Conservation (phyloP, 495 filamentous ascomycete species). For the Hyaloscypha finlandica region DNA sequence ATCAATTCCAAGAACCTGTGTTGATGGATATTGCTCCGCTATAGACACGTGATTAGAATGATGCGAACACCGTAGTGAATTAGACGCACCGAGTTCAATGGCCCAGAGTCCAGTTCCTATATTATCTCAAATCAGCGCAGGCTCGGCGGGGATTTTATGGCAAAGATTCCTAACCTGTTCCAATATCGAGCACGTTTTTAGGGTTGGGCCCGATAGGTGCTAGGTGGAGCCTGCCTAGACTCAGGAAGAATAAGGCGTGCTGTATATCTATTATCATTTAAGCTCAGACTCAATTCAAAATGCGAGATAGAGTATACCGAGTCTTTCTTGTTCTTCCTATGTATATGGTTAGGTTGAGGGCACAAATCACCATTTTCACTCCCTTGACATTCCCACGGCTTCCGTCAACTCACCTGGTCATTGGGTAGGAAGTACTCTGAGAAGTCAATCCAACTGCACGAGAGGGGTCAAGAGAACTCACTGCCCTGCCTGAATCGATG, state of each 20-base stretch:
- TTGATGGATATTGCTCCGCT: slow-evolving; percentile 33
- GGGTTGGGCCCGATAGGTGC: slow-evolving; percentile 8
- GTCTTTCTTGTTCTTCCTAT: slow-evolving; percentile 23
- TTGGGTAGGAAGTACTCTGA: slow-evolving; percentile 43
- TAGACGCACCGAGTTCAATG: slow-evolving; percentile 48
- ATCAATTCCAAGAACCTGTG: slow-evolving; percentile 46
- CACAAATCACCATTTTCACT: not conserved
- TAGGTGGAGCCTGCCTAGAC: not conserved
- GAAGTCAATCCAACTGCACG: not conserved
- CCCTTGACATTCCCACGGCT: not conserved
- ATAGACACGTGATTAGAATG: not conserved
- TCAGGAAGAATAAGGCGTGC: slow-evolving; percentile 36
- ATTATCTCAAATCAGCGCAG: not conserved
- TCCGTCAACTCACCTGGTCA: slow-evolving; percentile 27
- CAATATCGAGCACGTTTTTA: slow-evolving; percentile 27
- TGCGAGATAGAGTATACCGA: slow-evolving; percentile 1
- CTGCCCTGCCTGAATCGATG: slow-evolving; percentile 41
- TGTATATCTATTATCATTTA: slow-evolving; percentile 43
- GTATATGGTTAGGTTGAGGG: too few relatives aligned
- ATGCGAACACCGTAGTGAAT: not conserved
- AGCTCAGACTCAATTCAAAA: not conserved
- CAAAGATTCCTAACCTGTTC: slow-evolving; percentile 11
- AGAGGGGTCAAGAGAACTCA: slow-evolving; percentile 22
- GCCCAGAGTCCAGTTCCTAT: slow-evolving; percentile 46
- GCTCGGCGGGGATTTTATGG: not conserved